Conservation (phyloP, 495 filamentous ascomycete genomes). For the Sordaria brevicollis region DNA sequence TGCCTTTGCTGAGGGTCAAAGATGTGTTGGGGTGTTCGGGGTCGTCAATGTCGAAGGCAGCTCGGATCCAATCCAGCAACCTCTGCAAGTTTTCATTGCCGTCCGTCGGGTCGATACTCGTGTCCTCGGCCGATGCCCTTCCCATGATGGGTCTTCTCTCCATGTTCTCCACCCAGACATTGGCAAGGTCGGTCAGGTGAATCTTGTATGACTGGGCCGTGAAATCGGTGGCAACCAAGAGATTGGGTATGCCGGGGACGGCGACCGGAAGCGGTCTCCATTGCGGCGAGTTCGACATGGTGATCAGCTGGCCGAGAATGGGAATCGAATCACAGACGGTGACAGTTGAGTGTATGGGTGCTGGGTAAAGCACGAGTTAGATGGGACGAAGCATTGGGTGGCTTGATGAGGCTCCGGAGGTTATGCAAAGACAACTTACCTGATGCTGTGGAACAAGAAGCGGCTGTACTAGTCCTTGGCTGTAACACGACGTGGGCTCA, state of each 20-base stretch:
- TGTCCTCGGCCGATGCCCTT: conserved; percentile 53
- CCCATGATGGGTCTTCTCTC: conserved; percentile 50
- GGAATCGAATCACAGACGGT: not conserved
- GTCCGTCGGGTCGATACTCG: conserved; percentile 80
- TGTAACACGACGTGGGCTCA: not conserved
- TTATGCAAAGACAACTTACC: not conserved
- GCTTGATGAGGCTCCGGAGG: not conserved
- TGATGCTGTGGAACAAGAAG: not conserved
- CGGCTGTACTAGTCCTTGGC: not conserved
- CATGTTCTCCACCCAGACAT: conserved; percentile 73
- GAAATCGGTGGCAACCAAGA: conserved; percentile 33
- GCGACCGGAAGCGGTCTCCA: conserved; percentile 27
- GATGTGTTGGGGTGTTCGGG: conserved; percentile 28
- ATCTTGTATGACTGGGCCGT: conserved; percentile 52
- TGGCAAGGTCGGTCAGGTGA: conserved; percentile 72
- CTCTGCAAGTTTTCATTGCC: conserved; percentile 58
- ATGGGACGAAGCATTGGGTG: not conserved
- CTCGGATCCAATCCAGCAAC: conserved; percentile 61
- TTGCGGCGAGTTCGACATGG: conserved; percentile 17
- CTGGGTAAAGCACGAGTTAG: not conserved
- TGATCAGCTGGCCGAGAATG: not conserved
- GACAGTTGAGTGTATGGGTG: not conserved
- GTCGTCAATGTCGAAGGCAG: conserved; percentile 40
- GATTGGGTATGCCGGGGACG: conserved; percentile 25
- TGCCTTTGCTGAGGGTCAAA: conserved; percentile 21